A percentile compares a stretch with the other conserved stretches of the same genome.
phyloP scores from a whole-genome alignment of 805 yeast species.

The Schizosaccharomyces octosporus region DNA sequence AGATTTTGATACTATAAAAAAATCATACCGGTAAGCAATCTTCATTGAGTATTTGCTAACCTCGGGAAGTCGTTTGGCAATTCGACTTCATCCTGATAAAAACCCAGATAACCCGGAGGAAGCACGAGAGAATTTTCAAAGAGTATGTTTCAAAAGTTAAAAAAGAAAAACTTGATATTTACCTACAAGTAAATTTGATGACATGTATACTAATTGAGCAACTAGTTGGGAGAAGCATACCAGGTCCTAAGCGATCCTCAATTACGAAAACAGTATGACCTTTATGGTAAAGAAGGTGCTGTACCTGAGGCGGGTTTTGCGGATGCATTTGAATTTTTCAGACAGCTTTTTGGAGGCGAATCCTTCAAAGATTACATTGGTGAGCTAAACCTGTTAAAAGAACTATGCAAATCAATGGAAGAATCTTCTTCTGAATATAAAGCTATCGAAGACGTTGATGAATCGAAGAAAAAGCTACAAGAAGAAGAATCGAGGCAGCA shows the following conservation, averaged over 20 bases:
- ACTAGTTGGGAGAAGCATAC: constrained; percentile 23
- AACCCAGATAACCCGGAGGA: constrained; percentile 63
- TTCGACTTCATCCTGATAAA: constrained; percentile 82
- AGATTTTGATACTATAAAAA: constrained; percentile 33
- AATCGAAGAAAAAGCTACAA: constrained; percentile 18
- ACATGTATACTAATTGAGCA: not conserved
- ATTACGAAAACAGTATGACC: constrained; percentile 51
- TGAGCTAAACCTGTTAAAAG: not conserved
- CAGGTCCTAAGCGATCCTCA: constrained; percentile 49
- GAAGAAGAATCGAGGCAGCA: constrained; percentile 17
- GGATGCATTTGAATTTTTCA: constrained; percentile 71
- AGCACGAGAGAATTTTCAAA: constrained; percentile 74
- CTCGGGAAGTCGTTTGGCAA: constrained; percentile 22
- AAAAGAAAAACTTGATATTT: constrained; percentile 12
- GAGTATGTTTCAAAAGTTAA: constrained; percentile 16
- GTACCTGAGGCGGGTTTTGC: constrained; percentile 36
- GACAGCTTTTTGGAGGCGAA: constrained; percentile 73
- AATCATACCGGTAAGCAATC: constrained; percentile 31
- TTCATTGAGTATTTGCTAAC: not conserved
- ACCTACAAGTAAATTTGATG: constrained; percentile 5
- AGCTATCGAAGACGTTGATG: constrained; percentile 14
- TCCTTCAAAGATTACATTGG: constrained; percentile 30
- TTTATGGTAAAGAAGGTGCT: constrained; percentile 57
- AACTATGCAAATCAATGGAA: not conserved
- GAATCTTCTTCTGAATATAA: constrained; percentile 6